A percentile compares a stretch with the other conserved stretches of the same genome.
Conservation (phyloP, 1,139 yeast species). For the Debaryomyces subglobosus region DNA sequence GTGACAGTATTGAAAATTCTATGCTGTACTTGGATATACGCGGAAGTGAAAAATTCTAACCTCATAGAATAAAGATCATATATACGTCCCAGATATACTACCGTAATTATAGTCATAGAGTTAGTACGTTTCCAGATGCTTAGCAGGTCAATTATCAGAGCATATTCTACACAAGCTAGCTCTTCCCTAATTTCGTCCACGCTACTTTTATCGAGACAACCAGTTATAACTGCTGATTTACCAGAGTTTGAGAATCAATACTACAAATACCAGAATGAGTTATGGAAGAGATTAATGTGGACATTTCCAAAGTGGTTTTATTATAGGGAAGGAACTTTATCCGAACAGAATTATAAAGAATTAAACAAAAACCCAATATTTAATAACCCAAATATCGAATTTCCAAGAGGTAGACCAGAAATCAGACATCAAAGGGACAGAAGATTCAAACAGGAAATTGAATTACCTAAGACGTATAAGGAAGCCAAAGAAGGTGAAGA, state of each 20-base stretch:
- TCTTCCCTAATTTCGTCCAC: slow-evolving; percentile 35
- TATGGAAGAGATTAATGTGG: slow-evolving; percentile 94
- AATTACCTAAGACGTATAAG: slow-evolving; percentile 62
- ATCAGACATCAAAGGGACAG: slow-evolving; percentile 88
- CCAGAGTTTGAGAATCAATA: slow-evolving; percentile 74
- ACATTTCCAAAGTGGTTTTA: slow-evolving; percentile 94
- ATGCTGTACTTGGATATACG: slow-evolving; percentile 11
- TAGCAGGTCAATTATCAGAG: slow-evolving; percentile 14
- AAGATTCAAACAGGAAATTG: slow-evolving; percentile 74
- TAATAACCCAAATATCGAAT: slow-evolving; percentile 74
- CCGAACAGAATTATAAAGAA: slow-evolving; percentile 79
- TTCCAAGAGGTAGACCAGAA: slow-evolving; percentile 83
- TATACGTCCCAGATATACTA: neutral
- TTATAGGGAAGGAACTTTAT: slow-evolving; percentile 85
- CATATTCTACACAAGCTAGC: slow-evolving; percentile 13
- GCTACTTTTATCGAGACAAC: slow-evolving; percentile 75
- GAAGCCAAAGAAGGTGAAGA: slow-evolving; percentile 43
- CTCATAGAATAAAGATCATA: slow-evolving; percentile 2
- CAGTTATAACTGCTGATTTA: slow-evolving; percentile 79
- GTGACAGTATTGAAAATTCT: neutral
- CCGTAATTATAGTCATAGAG: neutral
- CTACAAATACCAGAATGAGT: slow-evolving; percentile 80
- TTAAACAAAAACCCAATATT: slow-evolving; percentile 78
- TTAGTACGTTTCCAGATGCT: slow-evolving; percentile 8
- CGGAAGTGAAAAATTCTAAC: slow-evolving; percentile 17